These are phyloP conservation scores for Hyphopichia khmerensis DNA, from an alignment of 1,139 yeast species.

Conservation along the genomic window DNA sequence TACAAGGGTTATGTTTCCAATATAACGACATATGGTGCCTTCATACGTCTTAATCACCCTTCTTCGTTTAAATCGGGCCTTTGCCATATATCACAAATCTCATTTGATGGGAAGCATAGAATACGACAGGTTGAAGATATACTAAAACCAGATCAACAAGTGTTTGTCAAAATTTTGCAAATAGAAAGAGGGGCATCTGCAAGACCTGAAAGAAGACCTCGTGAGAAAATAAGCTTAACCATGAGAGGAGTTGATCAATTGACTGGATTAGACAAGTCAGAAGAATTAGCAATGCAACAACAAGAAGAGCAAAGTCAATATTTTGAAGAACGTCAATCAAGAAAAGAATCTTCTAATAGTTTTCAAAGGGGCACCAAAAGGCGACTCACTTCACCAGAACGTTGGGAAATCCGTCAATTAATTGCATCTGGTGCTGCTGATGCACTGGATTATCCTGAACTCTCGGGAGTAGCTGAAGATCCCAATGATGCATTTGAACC, in stretches of 20 bases:
- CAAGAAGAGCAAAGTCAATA: constrained; percentile 16
- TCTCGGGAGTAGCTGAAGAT: constrained; percentile 44
- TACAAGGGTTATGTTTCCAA: constrained; percentile 63
- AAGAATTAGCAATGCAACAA: constrained; percentile 9
- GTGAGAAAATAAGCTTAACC: constrained; percentile 53
- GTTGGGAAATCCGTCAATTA: constrained; percentile 86
- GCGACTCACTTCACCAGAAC: constrained; percentile 76
- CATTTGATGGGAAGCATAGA: constrained; percentile 43
- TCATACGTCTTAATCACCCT: constrained; percentile 43
- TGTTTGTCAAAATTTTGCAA: constrained; percentile 59
- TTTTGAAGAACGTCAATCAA: constrained; percentile 5
- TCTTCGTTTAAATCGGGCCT: constrained; percentile 49
- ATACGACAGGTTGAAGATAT: constrained; percentile 60
- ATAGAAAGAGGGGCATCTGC: constrained; percentile 28
- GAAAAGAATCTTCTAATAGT: not conserved
- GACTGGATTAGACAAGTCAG: constrained; percentile 52
- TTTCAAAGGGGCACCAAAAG: constrained; percentile 23
- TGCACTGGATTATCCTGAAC: constrained; percentile 70
- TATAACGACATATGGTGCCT: constrained; percentile 74
- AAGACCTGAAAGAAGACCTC: constrained; percentile 15
- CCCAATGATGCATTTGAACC: constrained; percentile 31
- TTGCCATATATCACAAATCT: constrained; percentile 74
- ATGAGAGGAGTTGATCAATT: constrained; percentile 77
- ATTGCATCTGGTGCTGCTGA: constrained; percentile 77
- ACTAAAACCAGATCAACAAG: constrained; percentile 56